Evolutionary conservation across 305 asterid genomes (phyloP), one percentile per base, ranked within the genome.

Genomic region (Rubia balearica): DNA sequence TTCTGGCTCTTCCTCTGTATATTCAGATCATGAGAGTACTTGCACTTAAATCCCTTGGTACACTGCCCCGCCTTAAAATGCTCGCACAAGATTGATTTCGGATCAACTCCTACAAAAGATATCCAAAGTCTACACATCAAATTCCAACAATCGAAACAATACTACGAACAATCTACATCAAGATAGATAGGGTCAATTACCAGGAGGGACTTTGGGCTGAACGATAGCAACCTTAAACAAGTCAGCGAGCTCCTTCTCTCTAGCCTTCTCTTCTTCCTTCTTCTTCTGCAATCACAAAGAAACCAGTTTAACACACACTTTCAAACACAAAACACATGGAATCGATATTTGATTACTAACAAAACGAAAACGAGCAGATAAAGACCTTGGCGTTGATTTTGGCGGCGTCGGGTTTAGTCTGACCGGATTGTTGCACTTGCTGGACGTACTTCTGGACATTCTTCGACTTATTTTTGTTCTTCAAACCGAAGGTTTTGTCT

Each of bases 401-500:
- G 76, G 68, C 68, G 12, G 90, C 61, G 72, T 93, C 98, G 46
- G 87, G 80, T 73, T 79, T 90, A 53, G 96, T 96, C 81, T 85
- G 90, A 27, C 79, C 96, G 74, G 85, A 74, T 71, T 88, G 96
- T 70, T 87, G 69, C 77, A 93, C 86, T 41, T 94, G 83, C 61
- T 93, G 96, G 7, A 93, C 97, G 71, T 93, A 93, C 80, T 93
- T 93, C 90, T 93, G 98, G 13, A 93, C 98, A 79, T 82, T 85
- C 72, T 93, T 90, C 66, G 95, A 87, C 89, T 93, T 93, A 79
- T 88, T 93, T 71, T 93, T 93, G 65, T 93, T 93, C 90, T 93
- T 93, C 75, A 93, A 86, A 75, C 98, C 98, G 76, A 93, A 93
- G 13, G 98, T 93, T 82, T 93, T 93, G 95, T 93, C 98, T 84